Base-by-base conservation (phyloP, 2,329 filamentous ascomycete species). In the Hypoxylon sp. region DNA sequence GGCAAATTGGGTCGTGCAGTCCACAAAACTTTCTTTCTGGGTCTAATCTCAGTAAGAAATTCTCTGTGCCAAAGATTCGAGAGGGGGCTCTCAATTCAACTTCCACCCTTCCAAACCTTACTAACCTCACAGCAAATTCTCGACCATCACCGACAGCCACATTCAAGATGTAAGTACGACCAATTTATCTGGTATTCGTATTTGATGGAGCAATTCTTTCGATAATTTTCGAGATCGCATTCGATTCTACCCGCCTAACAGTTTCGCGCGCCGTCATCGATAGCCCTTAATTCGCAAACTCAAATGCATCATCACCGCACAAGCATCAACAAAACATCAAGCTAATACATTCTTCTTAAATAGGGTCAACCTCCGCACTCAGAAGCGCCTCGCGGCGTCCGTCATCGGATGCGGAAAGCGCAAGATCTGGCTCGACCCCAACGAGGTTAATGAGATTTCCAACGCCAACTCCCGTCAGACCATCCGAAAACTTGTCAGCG, bases 381-480 rank as follows among this genome's bases (percentile, higher is more conserved):
- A 99, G 91, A 99, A 99, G 92, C 95, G 97, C 88, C 94, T 99
- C 82, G 96, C 96, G 85, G 94, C 96, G 83, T 93, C 95, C 86
- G 96, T 99, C 85, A 93, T 97, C 85, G 94, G 94, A 90, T 97
- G 94, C 89, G 96, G 96, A 85, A 92, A 99, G 93, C 93, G 95
- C 91, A 99, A 99, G 93, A 97, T 99, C 88, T 99, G 96, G 96
- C 94, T 99, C 84, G 96, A 99, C 87, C 96, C 96, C 86, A 98
- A 97, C 85, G 96, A 99, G 90, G 91, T 94, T 87, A 96, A 87
- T 90, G 96, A 99, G 88, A 99, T 99, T 88, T 94, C 93, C 89
- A 98, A 98, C 87, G 96, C 96, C 92, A 99, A 99, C 93, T 98
- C 95, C 81, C 95, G 96, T 82, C 95, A 98, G 90, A 98, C 95